Evolutionary conservation across 2,329 filamentous ascomycete genomes (phyloP).

Genomic region (Penicillium brasilianum): DNA sequence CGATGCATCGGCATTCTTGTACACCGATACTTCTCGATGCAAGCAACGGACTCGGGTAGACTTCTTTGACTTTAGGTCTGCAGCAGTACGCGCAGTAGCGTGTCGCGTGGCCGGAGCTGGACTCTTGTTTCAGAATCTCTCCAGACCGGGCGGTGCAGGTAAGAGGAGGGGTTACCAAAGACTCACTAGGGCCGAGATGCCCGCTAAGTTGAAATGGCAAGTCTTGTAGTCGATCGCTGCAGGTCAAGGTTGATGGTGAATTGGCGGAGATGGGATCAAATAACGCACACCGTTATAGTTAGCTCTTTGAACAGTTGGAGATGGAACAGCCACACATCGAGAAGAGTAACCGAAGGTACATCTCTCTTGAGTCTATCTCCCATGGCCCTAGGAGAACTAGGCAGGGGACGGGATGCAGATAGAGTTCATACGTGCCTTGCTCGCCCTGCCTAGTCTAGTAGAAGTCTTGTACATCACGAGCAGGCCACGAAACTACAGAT

Average conservation of each 20-base stretch:
- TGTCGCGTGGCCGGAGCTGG: slow-evolving; percentile 29
- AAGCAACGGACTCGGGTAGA: background rate
- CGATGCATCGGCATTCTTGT: slow-evolving; percentile 1
- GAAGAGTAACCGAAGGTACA: background rate
- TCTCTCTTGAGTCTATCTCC: background rate
- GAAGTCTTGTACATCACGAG: background rate
- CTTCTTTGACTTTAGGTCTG: slow-evolving; percentile 5
- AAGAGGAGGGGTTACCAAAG: background rate
- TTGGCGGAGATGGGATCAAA: background rate
- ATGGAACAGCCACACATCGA: background rate
- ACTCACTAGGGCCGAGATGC: background rate
- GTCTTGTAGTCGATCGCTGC: slow-evolving; percentile 22
- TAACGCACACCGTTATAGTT: background rate
- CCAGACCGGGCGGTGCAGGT: slow-evolving; percentile 6
- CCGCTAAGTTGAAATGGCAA: slow-evolving; percentile 2
- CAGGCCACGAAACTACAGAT: background rate
- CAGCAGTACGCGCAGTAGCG: slow-evolving; percentile 23
- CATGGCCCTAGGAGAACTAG: background rate
- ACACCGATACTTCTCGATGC: slow-evolving; percentile 6
- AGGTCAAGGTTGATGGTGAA: background rate
- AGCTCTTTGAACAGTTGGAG: background rate
- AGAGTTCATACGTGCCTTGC: background rate
- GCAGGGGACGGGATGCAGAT: background rate
- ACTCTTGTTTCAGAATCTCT: slow-evolving; percentile 26
- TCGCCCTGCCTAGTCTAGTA: background rate